phyloP scores from a whole-genome alignment of 2,329 filamentous ascomycete genomes.

The Exophiala sideris region DNA sequence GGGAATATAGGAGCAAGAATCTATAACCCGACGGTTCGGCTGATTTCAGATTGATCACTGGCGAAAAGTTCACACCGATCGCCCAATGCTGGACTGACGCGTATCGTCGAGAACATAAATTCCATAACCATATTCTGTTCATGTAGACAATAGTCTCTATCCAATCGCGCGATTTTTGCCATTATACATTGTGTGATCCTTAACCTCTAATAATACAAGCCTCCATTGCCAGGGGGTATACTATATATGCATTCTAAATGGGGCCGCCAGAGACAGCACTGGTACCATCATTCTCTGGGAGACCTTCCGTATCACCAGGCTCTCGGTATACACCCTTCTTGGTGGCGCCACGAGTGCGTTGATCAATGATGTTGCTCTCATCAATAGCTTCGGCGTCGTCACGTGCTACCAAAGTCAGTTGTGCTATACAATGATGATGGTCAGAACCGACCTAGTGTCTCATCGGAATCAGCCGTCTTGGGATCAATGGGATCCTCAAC shows the following conservation, averaged over 20 bases:
- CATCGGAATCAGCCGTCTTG: constrained; percentile 46
- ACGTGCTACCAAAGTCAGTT: constrained; percentile 6
- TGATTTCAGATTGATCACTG: too few species aligned
- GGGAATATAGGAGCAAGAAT: too few species aligned
- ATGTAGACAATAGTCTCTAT: too few species aligned
- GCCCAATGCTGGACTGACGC: too few species aligned
- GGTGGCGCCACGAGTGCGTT: constrained; percentile 47
- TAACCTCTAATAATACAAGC: too few species aligned
- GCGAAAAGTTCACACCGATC: too few species aligned
- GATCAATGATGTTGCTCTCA: constrained; percentile 45
- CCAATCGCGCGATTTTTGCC: too few species aligned
- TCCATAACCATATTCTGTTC: too few species aligned
- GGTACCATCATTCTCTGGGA: constrained; percentile 31
- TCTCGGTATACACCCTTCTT: constrained; percentile 47
- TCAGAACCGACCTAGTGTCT: constrained; percentile 41
- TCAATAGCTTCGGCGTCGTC: constrained; percentile 52
- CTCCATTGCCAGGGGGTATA: too few species aligned
- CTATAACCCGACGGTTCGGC: too few species aligned
- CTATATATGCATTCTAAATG: background rate
- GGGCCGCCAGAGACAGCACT: constrained; percentile 14
- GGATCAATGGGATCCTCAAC: constrained; percentile 46
- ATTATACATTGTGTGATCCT: too few species aligned
- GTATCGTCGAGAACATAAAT: too few species aligned
- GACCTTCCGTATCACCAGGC: constrained; percentile 52
- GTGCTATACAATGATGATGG: background rate